Evolutionary conservation across 352 stramenopile genomes (phyloP).

Genomic region (Thalassiosira hispida): DNA sequence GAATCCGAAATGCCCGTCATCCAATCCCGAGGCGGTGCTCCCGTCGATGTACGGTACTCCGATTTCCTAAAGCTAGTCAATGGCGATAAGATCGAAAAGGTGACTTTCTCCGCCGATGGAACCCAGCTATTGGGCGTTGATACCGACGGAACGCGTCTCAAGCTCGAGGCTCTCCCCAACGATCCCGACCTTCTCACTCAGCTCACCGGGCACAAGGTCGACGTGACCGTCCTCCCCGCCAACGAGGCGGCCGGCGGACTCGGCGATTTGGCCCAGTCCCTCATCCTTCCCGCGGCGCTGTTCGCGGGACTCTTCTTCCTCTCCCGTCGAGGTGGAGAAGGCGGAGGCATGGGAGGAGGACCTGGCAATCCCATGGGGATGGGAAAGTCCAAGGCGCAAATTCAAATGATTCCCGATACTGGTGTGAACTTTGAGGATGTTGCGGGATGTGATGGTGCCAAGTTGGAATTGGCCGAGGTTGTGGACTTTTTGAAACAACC

Average conservation of each 20-base stretch:
- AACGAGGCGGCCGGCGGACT: constrained; percentile 75
- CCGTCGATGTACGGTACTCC: constrained; percentile 78
- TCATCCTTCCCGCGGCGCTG: constrained; percentile 83
- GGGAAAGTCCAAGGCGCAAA: constrained; percentile 81
- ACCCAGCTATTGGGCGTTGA: constrained; percentile 83
- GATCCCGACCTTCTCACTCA: constrained; percentile 83
- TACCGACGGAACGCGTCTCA: constrained; percentile 79
- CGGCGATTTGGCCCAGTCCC: constrained; percentile 76
- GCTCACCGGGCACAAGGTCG: constrained; percentile 83
- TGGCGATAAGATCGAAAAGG: constrained; percentile 82
- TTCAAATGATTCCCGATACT: constrained; percentile 63
- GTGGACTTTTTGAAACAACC: constrained; percentile 95
- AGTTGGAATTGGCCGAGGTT: constrained; percentile 91
- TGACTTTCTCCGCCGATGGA: constrained; percentile 83
- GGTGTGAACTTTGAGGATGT: constrained; percentile 91
- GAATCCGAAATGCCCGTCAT: constrained; percentile 51
- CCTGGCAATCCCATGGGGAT: constrained; percentile 79
- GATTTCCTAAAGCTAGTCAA: constrained; percentile 83
- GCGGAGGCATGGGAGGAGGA: constrained; percentile 54
- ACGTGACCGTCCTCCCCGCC: constrained; percentile 81
- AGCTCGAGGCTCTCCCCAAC: constrained; percentile 83
- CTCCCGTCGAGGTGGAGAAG: constrained; percentile 65
- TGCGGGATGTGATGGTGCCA: constrained; percentile 92
- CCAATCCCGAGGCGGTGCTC: constrained; percentile 65
- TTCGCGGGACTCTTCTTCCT: constrained; percentile 87